Base-by-base conservation (phyloP, 2,329 filamentous ascomycete genomes). In the Phaeosphaeria sp. region DNA sequence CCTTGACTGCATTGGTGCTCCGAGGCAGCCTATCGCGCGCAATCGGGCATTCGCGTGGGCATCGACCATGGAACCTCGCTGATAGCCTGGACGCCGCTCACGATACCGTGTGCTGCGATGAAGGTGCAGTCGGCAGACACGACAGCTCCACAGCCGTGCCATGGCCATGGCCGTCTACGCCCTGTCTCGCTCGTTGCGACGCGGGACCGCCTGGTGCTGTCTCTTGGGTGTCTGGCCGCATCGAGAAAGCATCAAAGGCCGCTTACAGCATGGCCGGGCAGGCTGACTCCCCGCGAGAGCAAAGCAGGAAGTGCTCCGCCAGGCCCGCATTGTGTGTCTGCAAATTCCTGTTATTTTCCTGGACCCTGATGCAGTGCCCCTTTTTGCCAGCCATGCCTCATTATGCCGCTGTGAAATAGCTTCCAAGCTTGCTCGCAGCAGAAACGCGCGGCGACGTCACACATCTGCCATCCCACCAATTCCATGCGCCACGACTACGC, bases 401-500 rank as follows among this genome's bases (percentile, higher is more conserved):
- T 42, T 25, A 50, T 42, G 53, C 41, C 42, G 50, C 46, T 49
- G 58, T 69, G 63, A 68, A 63, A 59, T 27, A 36, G 30, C 13
- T 36, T 36, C 30, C 30, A 36, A 36, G 44, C 7, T 25, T 25
- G n/a, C 18, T 7, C 5, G 22, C 21, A 17, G 21, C n/a, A n/a
- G 13, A 47, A 53, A 46, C 51, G 51, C 51, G 42, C 51, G 51
- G 41, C 52, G 60, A 66, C 63, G 66, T 69, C 64, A 60, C 60
- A n/a, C n/a, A n/a, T n/a, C n/a, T n/a, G n/a, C n/a, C n/a, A n/a
- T n/a, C n/a, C n/a, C n/a, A n/a, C n/a, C 50, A 36, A 56, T 61
- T 11, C 5, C 25, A 6, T 18, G 18, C 47, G 33, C 47, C 11
- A 36, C 30, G 30, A 50, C 59, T 52, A 60, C 63, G 53, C 58